Evolutionary conservation across 83 land plant species (phyloP), one percentile per base, ranked within the genome.

Genomic region (Thuja plicata): DNA sequence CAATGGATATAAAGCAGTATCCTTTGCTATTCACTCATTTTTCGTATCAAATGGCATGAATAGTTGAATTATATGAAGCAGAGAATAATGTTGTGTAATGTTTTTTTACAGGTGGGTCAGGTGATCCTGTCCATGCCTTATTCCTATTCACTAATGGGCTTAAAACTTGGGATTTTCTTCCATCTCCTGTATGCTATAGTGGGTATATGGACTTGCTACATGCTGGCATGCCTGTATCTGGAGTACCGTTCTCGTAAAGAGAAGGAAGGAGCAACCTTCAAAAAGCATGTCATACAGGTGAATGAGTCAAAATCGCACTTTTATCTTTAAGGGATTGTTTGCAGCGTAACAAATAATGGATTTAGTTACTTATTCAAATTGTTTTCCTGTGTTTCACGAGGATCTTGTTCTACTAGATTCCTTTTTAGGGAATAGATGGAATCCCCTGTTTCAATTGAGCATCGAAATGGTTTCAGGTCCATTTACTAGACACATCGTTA

Each of bases 161-260:
- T 78, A 12, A 87, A 84, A 48, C 57, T 87, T 52, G 93, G 93
- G 32, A 40, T 92, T 55, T 88, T 92, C 46, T 87, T 91, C 87
- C 93, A 92, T 11, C 52, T 91, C 37, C 79, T 92, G 1, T 92
- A 92, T 21, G 90, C 88, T 3, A 7, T 21, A 9, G 84, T 91
- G 40, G 93, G 93, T 3, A 84, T 85, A 11, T 92, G 92, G 93
- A 92, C 93, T 21, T 90, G 91, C 88, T 92, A 91, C 86, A 71
- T 92, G 86, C 82, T 92, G 50, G 73, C 92, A 46, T 84, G 93
- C 90, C 71, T 92, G 50, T 92, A 92, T 50, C 38, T 92, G 90
- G 93, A 92, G 88, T 91, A 90, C 81, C 85, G 92, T 40, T 27
- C 89, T 19, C 90, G 93, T 11, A 92, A 88, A 88, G 93, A 88